Base-by-base conservation (phyloP, 495 filamentous ascomycete genomes). In the Hypoxylon cercidicola region DNA sequence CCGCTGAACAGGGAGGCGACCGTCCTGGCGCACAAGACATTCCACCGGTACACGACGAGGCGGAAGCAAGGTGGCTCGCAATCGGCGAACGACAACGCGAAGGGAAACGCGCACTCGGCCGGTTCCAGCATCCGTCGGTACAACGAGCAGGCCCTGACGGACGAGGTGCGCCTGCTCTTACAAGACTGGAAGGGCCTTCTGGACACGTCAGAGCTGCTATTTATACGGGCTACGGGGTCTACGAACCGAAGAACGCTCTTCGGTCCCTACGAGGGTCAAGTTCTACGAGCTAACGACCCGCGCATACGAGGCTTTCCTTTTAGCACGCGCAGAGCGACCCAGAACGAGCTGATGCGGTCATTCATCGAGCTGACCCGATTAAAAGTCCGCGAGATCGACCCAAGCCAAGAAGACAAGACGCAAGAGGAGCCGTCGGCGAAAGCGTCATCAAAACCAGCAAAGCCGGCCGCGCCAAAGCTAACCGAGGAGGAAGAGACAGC, bases 1-100 rank as follows among this genome's bases (percentile, higher is more conserved):
- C 79, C 87, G 2, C 81, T 92, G 63, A 90, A 93, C 51, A 85
- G 90, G 57, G 89, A 95, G 69, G 91, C 93, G 7, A 86, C 87
- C 1, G 90, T 99, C 3, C 79, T 98, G 53, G 95, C 91, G 3
- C 95, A 98, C 74, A 98, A 99, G 76, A 97, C 96, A 0, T 98
- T 98, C 77, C 95, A 99, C 74, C 85, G 96, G 21, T 99, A 99
- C 70, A 99, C 95, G 0, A 99, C 95, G 0, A 84, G 95, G 40
- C 87, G 94, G 55, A 99, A 98, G 69, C 95, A 99, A 75, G 95
- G 95, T 78, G 95, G 95, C 12, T 86, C 93, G 30, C 95, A 99
- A 75, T 94, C 93, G 6, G 88, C 95, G 21, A 98, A 90, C 72
- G 95, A 99, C 72, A 86, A 89, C 34, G 86, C 93, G 3, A 97